Percentiles rank a stretch among this genome's conserved stretches.
Evolutionary conservation across 306 rosid species (phyloP).

Genomic region (Calophaca sinica): DNA sequence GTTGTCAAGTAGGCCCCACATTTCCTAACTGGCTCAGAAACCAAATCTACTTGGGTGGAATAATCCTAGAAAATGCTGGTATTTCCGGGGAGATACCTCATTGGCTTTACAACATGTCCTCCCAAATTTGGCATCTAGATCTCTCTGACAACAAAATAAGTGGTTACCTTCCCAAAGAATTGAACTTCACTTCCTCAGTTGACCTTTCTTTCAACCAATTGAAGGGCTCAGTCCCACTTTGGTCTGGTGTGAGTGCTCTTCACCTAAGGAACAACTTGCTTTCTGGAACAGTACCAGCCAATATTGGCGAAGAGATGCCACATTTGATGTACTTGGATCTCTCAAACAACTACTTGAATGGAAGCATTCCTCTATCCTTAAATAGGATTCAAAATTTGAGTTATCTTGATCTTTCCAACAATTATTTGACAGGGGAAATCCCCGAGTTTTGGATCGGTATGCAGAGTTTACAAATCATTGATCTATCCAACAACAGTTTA

Average conservation of each 20-base stretch:
- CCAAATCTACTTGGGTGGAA: neutral
- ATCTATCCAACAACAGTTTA: slow-evolving; percentile 24
- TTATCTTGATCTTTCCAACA: slow-evolving; percentile 27
- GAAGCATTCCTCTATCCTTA: slow-evolving; percentile 3
- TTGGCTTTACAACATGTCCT: slow-evolving; percentile 35
- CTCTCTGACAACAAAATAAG: slow-evolving; percentile 38
- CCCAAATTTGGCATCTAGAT: neutral
- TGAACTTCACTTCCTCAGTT: slow-evolving; percentile 23
- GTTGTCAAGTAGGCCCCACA: slow-evolving; percentile 33
- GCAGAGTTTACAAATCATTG: neutral
- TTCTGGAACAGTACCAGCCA: slow-evolving; percentile 14
- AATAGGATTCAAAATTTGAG: neutral
- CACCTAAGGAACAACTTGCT: slow-evolving; percentile 26
- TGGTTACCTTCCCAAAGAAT: slow-evolving; percentile 27
- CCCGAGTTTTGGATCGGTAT: slow-evolving; percentile 36
- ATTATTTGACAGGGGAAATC: slow-evolving; percentile 13
- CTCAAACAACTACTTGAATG: slow-evolving; percentile 36
- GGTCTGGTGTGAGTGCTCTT: neutral
- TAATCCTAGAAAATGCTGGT: slow-evolving; percentile 21
- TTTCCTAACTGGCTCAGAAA: slow-evolving; percentile 33
- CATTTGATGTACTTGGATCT: neutral
- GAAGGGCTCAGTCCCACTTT: slow-evolving; percentile 28
- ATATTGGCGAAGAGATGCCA: slow-evolving; percentile 26
- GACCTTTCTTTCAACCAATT: neutral
- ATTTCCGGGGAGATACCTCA: neutral